Conservation (phyloP, 805 yeast genomes). For the Saccharomycopsis capsularis region DNA sequence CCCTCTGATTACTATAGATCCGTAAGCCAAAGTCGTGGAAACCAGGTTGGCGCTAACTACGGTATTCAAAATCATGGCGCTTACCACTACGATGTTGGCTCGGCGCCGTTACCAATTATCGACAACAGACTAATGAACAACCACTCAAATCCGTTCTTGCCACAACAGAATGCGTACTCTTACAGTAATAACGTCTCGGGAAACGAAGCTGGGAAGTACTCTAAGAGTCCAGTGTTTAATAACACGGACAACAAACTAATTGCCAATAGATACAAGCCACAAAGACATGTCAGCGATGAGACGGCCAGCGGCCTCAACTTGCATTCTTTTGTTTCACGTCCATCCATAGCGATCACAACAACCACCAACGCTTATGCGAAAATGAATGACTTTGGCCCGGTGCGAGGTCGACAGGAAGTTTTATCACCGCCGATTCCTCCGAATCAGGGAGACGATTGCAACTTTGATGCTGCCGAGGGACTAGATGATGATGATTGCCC, state of each 20-base stretch:
- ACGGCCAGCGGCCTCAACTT: conserved; percentile 7
- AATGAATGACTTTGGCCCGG: conserved; percentile 18
- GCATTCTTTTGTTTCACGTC: conserved; percentile 23
- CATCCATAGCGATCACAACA: conserved; percentile 30
- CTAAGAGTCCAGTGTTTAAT: not conserved
- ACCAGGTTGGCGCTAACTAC: not conserved
- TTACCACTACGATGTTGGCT: conserved; percentile 8
- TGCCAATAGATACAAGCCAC: conserved; percentile 9
- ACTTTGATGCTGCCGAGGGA: no score
- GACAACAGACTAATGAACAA: not conserved
- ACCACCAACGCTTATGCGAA: conserved; percentile 29
- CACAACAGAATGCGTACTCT: not conserved
- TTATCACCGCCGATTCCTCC: no score
- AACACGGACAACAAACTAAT: conserved; percentile 1
- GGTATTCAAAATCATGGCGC: not conserved
- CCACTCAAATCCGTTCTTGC: not conserved
- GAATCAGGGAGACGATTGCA: no score
- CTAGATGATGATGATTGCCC: no score
- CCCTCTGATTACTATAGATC: not conserved
- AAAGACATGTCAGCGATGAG: not conserved
- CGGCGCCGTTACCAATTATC: conserved; percentile 16
- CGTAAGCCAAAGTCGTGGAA: no score
- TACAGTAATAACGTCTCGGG: not conserved
- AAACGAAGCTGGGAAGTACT: no score
- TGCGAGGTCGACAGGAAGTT: no score